A percentile compares a stretch with the other conserved stretches of the same genome.
Conservation (phyloP, 805 yeast genomes). For the Tetrapisispora pingtungensis region DNA sequence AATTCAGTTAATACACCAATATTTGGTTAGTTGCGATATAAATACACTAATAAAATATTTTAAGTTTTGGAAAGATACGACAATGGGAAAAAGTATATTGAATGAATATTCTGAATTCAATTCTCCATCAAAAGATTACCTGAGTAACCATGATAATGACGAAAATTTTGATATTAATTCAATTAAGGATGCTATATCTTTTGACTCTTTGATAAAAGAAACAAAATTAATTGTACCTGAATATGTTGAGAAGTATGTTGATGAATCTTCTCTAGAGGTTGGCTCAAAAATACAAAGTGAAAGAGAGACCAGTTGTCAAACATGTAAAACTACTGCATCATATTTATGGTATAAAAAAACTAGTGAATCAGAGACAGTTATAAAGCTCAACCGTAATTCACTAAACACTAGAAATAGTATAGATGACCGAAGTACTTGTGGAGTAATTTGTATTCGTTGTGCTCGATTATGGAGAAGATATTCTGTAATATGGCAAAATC, state of each 20-base stretch:
- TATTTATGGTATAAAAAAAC: constrained; percentile 28
- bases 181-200: not conserved
- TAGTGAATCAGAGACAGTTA: not conserved
- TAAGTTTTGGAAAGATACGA: constrained; percentile 85
- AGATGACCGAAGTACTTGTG: constrained; percentile 24
- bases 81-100: constrained; percentile 67
- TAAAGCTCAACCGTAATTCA: not conserved
- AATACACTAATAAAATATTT: constrained; percentile 78
- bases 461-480: constrained; percentile 88
- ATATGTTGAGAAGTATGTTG: constrained; percentile 28
- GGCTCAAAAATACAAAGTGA: constrained; percentile 35
- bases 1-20: constrained; percentile 57
- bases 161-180: not conserved
- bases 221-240: constrained; percentile 6
- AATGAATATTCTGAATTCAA: constrained; percentile 50
- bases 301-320: constrained; percentile 51
- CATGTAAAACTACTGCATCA: constrained; percentile 42
- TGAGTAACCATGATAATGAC: not conserved
- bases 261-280: constrained; percentile 51
- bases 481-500: constrained; percentile 79
- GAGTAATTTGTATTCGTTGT: constrained; percentile 75
- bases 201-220: not conserved
- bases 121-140: not conserved
- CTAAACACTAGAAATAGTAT: not conserved
- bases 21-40: constrained; percentile 60